phyloP scores from a whole-genome alignment of 2,329 filamentous ascomycete species.

The Xylaria sp. region DNA sequence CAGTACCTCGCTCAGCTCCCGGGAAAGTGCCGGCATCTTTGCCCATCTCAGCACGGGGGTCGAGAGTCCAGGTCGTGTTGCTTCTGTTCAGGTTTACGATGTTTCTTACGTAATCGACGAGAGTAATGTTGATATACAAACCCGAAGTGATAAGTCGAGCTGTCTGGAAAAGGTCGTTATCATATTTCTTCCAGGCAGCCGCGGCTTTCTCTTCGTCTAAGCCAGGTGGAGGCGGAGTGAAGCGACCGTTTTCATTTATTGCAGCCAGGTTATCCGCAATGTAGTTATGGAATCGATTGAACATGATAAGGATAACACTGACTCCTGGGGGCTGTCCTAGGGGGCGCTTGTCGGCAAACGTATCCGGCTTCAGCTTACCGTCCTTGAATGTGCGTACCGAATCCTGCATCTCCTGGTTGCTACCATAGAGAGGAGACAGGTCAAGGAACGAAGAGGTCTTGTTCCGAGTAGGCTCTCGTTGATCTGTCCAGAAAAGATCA shows the following conservation, averaged over 20 bases:
- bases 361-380: slow-evolving; percentile 78
- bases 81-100: slow-evolving; percentile 78
- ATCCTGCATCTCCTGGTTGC: slow-evolving; percentile 73
- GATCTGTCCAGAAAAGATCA: slow-evolving; percentile 78
- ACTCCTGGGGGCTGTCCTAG: slow-evolving; percentile 78
- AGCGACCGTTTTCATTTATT: slow-evolving; percentile 88
- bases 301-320: slow-evolving; percentile 78
- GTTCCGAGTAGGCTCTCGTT: slow-evolving; percentile 64
- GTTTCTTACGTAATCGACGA: slow-evolving; percentile 82
- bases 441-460: slow-evolving; percentile 77
- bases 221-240: slow-evolving; percentile 69
- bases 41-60: slow-evolving; percentile 77
- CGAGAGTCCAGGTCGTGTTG: slow-evolving; percentile 83
- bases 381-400: slow-evolving; percentile 75
- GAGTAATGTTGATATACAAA: slow-evolving; percentile 81
- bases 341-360: slow-evolving; percentile 76
- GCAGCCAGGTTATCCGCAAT: slow-evolving; percentile 79
- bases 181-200: slow-evolving; percentile 73
- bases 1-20: slow-evolving; percentile 75
- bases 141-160: slow-evolving; percentile 79
- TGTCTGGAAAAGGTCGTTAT: slow-evolving; percentile 83
- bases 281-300: slow-evolving; percentile 88
- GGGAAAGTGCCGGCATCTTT: slow-evolving; percentile 63
- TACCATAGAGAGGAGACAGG: slow-evolving; percentile 76
- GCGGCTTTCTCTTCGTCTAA: slow-evolving; percentile 62